A percentile compares a stretch with the other conserved stretches of the same genome.
phyloP scores from a whole-genome alignment of 805 yeast genomes.

The Wickerhamiella dianesei region DNA sequence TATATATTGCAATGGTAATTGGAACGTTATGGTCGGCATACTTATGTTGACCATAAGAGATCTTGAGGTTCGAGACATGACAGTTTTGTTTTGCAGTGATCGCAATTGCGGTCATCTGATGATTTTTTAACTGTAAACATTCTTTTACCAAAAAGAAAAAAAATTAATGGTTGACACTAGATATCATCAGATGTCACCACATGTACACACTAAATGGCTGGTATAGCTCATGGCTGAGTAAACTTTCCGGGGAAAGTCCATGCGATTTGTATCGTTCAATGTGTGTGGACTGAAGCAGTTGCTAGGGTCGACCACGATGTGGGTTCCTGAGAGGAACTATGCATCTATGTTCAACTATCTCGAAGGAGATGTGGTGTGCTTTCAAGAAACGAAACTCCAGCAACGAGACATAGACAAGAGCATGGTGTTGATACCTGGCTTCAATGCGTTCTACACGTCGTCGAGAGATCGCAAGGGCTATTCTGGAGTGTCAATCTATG shows the following conservation, averaged over 20 bases:
- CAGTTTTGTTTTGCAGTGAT: not conserved
- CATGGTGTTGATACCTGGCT: slow-evolving; percentile 43
- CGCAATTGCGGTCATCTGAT: not conserved
- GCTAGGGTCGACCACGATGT: slow-evolving; percentile 74
- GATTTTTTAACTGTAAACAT: too few relatives aligned
- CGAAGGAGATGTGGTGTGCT: slow-evolving; percentile 62
- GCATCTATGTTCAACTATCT: slow-evolving; percentile 27
- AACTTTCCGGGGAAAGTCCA: not conserved
- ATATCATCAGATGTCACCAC: not conserved
- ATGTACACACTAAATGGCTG: not conserved
- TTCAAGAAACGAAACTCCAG: slow-evolving; percentile 75
- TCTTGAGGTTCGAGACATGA: too few relatives aligned
- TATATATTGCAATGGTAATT: too few relatives aligned
- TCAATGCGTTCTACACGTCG: slow-evolving; percentile 50
- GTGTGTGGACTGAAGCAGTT: slow-evolving; percentile 50
- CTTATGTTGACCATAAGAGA: too few relatives aligned
- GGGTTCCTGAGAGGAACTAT: slow-evolving; percentile 41
- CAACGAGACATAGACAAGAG: slow-evolving; percentile 33
- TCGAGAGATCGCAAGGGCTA: slow-evolving; percentile 68
- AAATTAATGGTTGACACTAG: not conserved
- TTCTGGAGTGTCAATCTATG: slow-evolving; percentile 80
- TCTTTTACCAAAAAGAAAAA: too few relatives aligned
- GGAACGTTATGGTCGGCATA: too few relatives aligned
- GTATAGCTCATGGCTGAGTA: not conserved
- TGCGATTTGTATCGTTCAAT: slow-evolving; percentile 12